Base-by-base conservation (phyloP, 1,284 basidiomycete species). In the Trametes sp. region DNA sequence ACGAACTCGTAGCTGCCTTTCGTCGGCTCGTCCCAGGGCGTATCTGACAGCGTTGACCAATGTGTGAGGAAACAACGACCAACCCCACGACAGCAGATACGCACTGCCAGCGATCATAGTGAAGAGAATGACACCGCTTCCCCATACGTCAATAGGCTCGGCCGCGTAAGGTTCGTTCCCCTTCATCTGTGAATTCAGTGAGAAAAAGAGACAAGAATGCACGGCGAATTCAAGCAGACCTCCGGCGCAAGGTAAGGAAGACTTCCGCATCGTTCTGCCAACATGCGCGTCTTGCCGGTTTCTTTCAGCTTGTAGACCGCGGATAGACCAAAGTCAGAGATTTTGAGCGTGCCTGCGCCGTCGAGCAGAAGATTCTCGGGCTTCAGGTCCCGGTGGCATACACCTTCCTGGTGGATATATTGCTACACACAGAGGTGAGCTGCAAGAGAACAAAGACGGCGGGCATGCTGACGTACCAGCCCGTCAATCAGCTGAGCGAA, bases 11-110 rank as follows among this genome's bases (percentile, higher is more conserved):
- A 85, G 65, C 92, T 94, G 23, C 83, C 81, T 0, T 77, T 73
- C 0, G 95, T 95, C 3, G 97, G 96, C 73, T 98, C 93, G 73
- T 98, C 97, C 97, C 97, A 99, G 1, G 97, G 98, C 0, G 97
- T 98, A 74, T 98, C 95, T 98, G 61, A 0, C 23, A 9, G 28
- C 1, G 49, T 19, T 16, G 55, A 24, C 35, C 19, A 41, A n/a
- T 10, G 11, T 8, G n/a, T 26, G 44, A 10, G 41, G 11, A 6
- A 14, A n/a, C 10, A 1, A 44, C 7, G 19, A 19, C 10, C 2
- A 7, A 6, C 26, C 21, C 19, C 38, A n/a, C 19, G 49, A 31
- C 36, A 14, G n/a, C 16, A 6, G 8, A 4, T n/a, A 85, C 94
- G 69, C 74, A 96, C 96, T 98, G 54, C 97, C 97, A 5, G 88